Percentiles rank a stretch among this genome's conserved stretches.
These are phyloP conservation scores for Aspergillus persii DNA, from an alignment of 2,329 filamentous ascomycete species.

Conservation along the genomic window DNA sequence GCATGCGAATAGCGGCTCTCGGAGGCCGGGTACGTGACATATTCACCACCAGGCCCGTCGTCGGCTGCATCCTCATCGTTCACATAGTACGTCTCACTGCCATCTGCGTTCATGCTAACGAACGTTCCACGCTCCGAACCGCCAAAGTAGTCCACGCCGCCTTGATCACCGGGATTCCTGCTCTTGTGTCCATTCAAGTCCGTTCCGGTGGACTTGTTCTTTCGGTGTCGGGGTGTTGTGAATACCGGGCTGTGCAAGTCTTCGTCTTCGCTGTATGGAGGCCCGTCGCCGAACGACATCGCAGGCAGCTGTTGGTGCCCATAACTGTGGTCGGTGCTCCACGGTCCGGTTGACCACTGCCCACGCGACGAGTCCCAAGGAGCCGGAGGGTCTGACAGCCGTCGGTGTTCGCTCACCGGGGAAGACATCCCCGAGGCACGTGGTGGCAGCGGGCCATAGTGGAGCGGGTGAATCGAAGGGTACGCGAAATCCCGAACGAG, in stretches of 20 bases:
- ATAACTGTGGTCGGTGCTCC: slow-evolving; percentile 49
- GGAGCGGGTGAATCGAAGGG: slow-evolving; percentile 74
- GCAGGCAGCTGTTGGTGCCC: slow-evolving; percentile 72
- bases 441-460: slow-evolving; percentile 88
- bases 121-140: slow-evolving; percentile 66
- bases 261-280: slow-evolving; percentile 93
- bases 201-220: slow-evolving; percentile 66
- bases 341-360: slow-evolving; percentile 54
- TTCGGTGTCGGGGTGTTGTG: slow-evolving; percentile 78
- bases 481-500: slow-evolving; percentile 96
- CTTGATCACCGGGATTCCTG: slow-evolving; percentile 45
- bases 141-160: slow-evolving; percentile 38
- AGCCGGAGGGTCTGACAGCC: slow-evolving; percentile 74
- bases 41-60: slow-evolving; percentile 75
- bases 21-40: slow-evolving; percentile 72
- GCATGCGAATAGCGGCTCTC: slow-evolving; percentile 57
- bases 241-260: slow-evolving; percentile 87
- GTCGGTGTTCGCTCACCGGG: slow-evolving; percentile 73
- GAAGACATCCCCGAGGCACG: slow-evolving; percentile 74
- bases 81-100: slow-evolving; percentile 72
- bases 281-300: slow-evolving; percentile 81
- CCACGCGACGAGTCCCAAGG: slow-evolving; percentile 69
- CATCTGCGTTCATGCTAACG: slow-evolving; percentile 65
- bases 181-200: slow-evolving; percentile 45
- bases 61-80: slow-evolving; percentile 59